phyloP scores from a whole-genome alignment of 2,329 filamentous ascomycete genomes.

The Ceratocystis harringtonii region DNA sequence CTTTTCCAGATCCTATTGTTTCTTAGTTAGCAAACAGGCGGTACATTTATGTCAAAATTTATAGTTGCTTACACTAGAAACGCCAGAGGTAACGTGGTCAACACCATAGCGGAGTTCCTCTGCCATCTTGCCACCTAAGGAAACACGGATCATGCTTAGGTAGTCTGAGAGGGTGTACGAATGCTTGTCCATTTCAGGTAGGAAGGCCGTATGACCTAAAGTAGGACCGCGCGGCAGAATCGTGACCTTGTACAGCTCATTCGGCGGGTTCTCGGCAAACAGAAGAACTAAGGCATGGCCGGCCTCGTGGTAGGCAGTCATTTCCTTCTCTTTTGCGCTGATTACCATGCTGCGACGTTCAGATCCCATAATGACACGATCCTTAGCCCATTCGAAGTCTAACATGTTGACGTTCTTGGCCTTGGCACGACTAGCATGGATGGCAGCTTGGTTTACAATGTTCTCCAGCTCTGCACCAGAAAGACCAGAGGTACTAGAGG shows the following conservation, averaged over 20 bases:
- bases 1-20: constrained; percentile 57
- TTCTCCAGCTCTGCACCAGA: constrained; percentile 95
- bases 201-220: constrained; percentile 71
- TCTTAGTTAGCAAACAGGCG: constrained; percentile 21
- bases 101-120: constrained; percentile 84
- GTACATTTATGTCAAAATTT: neutral
- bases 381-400: constrained; percentile 94
- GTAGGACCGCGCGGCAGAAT: constrained; percentile 82
- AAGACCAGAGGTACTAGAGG: constrained; percentile 75
- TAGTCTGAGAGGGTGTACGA: constrained; percentile 77
- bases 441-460: constrained; percentile 87
- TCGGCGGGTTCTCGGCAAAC: constrained; percentile 56
- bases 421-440: constrained; percentile 83
- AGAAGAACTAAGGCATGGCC: constrained; percentile 85
- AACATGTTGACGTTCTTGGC: constrained; percentile 56
- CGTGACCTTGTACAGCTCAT: constrained; percentile 87
- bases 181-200: constrained; percentile 87
- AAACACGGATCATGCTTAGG: constrained; percentile 61
- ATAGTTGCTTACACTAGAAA: constrained; percentile 48
- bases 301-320: constrained; percentile 93
- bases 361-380: constrained; percentile 94
- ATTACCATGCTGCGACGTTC: constrained; percentile 84
- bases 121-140: constrained; percentile 73
- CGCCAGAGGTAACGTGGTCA: constrained; percentile 84
- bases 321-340: constrained; percentile 80